Base-by-base conservation (phyloP, 2,329 filamentous ascomycete genomes). In the Aspergillus latus region DNA sequence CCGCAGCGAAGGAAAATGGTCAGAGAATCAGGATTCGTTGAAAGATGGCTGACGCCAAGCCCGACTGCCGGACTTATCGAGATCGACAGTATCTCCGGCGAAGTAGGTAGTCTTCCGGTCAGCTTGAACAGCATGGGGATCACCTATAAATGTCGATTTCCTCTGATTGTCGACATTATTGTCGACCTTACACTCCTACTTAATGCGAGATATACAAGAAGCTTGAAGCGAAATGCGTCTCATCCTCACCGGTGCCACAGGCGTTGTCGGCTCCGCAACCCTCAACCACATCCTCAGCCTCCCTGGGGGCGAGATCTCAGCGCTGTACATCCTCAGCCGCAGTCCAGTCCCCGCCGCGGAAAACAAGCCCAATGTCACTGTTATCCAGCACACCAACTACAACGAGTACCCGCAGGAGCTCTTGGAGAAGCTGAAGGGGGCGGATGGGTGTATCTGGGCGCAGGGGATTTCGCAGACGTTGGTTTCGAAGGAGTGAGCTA, bases 391-490 rank as follows among this genome's bases (percentile, higher is more conserved):
- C 66, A 78, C 81, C 13, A 86, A 92, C 69, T 92, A 88, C 66
- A 71, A 75, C 10, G 75, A 69, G 1, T 92, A 90, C 68, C 50
- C 54, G 6, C 64, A 79, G 0, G 76, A 77, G 0, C 62, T 90
- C 1, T 76, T 91, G 8, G 71, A 74, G 3, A 77, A 86, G 66
- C 76, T 92, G 0, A 77, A 80, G 51, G 88, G 83, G 21, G 88
- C 88, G 0, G 75, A 81, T 6, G 88, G 85, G 1, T 88, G 85
- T 57, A 85, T 92, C 1, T 92, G 89, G 89, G 88, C 89, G 0
- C 77, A 88, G 67, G 88, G 89, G 0, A 84, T 86, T 48, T 85
- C 82, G 59, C 82, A 86, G 64, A 83, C 71, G 9, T 74, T 80
- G 40, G 86, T 89, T 6, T 68, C 68, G 55, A 84, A 82, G 58